A percentile compares a stretch with the other conserved stretches of the same genome.
Evolutionary conservation across 345 rosid species (phyloP).

Genomic region (Pugionium dolabratum): DNA sequence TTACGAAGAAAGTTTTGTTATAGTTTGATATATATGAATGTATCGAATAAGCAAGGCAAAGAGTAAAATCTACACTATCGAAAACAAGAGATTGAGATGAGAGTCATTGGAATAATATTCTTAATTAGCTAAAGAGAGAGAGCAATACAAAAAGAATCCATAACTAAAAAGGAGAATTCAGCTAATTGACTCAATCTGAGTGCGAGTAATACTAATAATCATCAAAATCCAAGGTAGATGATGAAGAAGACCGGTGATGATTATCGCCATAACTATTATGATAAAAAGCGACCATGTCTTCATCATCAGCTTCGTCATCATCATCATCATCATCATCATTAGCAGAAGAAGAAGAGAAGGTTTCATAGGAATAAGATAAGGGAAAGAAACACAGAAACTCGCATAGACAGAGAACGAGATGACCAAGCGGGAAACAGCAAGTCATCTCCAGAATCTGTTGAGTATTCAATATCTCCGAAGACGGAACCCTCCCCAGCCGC

Average conservation of each 20-base stretch:
- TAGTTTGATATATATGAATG: too few species aligned
- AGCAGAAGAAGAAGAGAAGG: slow-evolving; percentile 27
- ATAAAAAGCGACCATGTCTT: background rate
- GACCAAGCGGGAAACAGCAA: slow-evolving; percentile 68
- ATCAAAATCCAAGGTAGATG: slow-evolving; percentile 38
- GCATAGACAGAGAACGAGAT: slow-evolving; percentile 55
- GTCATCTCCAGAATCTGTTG: slow-evolving; percentile 40
- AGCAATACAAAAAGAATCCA: slow-evolving; percentile 12
- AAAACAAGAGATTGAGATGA: background rate
- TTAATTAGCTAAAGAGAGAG: background rate
- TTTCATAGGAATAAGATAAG: slow-evolving; percentile 43
- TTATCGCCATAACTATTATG: slow-evolving; percentile 14
- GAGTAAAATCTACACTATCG: background rate
- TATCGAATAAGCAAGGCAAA: background rate
- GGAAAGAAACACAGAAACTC: slow-evolving; percentile 56
- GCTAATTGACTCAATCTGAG: slow-evolving; percentile 44
- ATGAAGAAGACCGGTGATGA: slow-evolving; percentile 15
- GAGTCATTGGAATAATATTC: background rate
- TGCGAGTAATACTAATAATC: slow-evolving; percentile 41
- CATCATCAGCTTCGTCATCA: too few species aligned
- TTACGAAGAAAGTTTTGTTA: too few species aligned
- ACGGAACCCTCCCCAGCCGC: slow-evolving; percentile 44
- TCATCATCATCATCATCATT: background rate
- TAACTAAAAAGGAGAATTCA: slow-evolving; percentile 15
- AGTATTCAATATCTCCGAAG: slow-evolving; percentile 47